A percentile compares a stretch with the other conserved stretches of the same genome.
Evolutionary conservation across 805 yeast species (phyloP).

Genomic region (Sungouiozyma ichnusensis): DNA sequence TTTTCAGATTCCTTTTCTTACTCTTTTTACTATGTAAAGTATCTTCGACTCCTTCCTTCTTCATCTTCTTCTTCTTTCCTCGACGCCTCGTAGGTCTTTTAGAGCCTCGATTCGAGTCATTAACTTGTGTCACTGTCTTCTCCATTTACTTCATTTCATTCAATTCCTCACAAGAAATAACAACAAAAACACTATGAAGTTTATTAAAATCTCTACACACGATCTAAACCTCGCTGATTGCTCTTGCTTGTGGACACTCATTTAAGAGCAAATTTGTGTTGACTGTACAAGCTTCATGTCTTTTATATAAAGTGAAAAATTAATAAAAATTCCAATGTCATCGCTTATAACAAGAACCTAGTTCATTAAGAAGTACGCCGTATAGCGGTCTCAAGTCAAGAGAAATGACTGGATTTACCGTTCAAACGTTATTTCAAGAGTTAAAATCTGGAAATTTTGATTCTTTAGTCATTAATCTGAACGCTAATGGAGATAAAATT

Average conservation of each 20-base stretch:
- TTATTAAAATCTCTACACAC: too few species aligned
- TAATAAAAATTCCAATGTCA: too few species aligned
- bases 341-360: too few species aligned
- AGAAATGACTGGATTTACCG: conserved; percentile 9
- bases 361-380: too few species aligned
- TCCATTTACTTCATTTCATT: neutral
- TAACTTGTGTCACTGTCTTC: neutral
- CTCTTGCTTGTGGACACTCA: too few species aligned
- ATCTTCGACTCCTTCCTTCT: neutral
- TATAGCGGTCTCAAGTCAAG: neutral
- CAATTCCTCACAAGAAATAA: neutral
- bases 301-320: too few species aligned
- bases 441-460: conserved; percentile 10
- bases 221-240: too few species aligned
- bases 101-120: neutral
- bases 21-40: conserved; percentile 4
- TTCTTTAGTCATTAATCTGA: conserved; percentile 23
- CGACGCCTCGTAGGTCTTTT: neutral
- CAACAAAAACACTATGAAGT: too few species aligned
- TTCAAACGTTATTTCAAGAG: conserved; percentile 12
- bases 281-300: too few species aligned
- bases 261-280: too few species aligned
- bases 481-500: conserved; percentile 23
- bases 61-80: neutral
- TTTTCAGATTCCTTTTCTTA: neutral